Conservation (phyloP, 495 filamentous ascomycete genomes). For the Neurospora sp. region DNA sequence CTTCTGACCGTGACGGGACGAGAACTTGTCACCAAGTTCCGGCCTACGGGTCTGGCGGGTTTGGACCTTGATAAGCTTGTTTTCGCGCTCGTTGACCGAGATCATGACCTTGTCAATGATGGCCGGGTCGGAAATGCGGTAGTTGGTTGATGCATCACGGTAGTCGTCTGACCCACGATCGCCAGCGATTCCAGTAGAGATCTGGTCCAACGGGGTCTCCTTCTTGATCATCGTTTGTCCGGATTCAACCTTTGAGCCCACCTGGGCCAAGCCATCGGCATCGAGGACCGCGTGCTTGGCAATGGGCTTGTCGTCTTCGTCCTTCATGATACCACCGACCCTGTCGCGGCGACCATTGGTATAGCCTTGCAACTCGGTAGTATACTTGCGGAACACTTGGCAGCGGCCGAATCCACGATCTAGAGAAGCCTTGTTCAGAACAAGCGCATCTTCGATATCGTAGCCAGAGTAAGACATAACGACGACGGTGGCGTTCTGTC, state of each 20-base stretch:
- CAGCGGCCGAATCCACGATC: conserved; percentile 93
- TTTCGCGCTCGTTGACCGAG: conserved; percentile 72
- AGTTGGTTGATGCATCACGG: conserved; percentile 61
- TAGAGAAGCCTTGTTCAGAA: conserved; percentile 88
- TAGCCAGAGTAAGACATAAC: conserved; percentile 99
- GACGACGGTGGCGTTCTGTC: conserved; percentile 92
- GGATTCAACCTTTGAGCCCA: conserved; percentile 60
- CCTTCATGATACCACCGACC: conserved; percentile 53
- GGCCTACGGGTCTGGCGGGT: conserved; percentile 87
- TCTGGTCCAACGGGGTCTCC: conserved; percentile 62
- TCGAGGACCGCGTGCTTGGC: conserved; percentile 67
- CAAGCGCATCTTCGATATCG: conserved; percentile 97
- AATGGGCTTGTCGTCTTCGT: conserved; percentile 42
- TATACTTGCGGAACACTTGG: conserved; percentile 87
- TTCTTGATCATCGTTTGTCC: conserved; percentile 87
- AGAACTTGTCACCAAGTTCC: conserved; percentile 97
- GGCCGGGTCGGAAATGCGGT: conserved; percentile 71
- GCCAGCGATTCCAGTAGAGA: conserved; percentile 50
- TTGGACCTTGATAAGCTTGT: conserved; percentile 76
- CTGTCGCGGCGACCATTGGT: conserved; percentile 69
- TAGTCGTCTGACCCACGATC: conserved; percentile 53
- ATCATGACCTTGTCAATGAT: conserved; percentile 94
- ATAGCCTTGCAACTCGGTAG: conserved; percentile 66
- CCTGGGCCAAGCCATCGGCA: conserved; percentile 69
- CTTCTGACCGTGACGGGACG: conserved; percentile 97